Percentiles rank a stretch among this genome's conserved stretches.
Conservation (phyloP, 345 rosid species). For the Citrus mangshanensis region DNA sequence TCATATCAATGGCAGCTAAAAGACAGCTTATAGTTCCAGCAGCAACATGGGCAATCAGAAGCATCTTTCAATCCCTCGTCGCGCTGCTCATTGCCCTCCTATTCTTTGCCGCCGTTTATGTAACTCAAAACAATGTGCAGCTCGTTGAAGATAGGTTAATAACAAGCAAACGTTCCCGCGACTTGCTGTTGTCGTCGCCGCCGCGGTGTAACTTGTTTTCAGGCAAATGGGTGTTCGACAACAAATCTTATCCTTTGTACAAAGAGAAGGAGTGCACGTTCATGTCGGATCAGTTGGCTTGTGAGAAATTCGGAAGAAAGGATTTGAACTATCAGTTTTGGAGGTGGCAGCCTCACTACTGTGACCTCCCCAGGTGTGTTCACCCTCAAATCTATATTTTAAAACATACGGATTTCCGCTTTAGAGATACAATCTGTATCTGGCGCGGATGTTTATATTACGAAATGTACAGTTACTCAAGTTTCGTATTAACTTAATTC, state of each 20-base stretch:
- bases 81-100: conserved; percentile 67
- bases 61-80: conserved; percentile 58
- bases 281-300: conserved; percentile 77
- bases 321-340: conserved; percentile 62
- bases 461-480: neutral
- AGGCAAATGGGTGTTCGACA: conserved; percentile 79
- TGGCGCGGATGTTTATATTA: too few relatives aligned
- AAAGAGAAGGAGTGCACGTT: conserved; percentile 70
- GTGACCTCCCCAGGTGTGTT: conserved; percentile 72
- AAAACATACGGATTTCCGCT: neutral
- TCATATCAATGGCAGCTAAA: conserved; percentile 35
- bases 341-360: conserved; percentile 90
- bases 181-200: neutral
- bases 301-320: conserved; percentile 78
- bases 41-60: conserved; percentile 41
- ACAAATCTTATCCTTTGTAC: conserved; percentile 64
- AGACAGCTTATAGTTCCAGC: conserved; percentile 21
- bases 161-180: neutral
- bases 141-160: neutral
- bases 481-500: neutral
- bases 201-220: conserved; percentile 59
- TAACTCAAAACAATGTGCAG: conserved; percentile 31
- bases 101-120: conserved; percentile 46
- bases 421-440: too few relatives aligned
- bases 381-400: neutral